A percentile compares a stretch with the other conserved stretches of the same genome.
Conservation (phyloP, 2,329 filamentous ascomycete species). For the Cercospora berteroae region DNA sequence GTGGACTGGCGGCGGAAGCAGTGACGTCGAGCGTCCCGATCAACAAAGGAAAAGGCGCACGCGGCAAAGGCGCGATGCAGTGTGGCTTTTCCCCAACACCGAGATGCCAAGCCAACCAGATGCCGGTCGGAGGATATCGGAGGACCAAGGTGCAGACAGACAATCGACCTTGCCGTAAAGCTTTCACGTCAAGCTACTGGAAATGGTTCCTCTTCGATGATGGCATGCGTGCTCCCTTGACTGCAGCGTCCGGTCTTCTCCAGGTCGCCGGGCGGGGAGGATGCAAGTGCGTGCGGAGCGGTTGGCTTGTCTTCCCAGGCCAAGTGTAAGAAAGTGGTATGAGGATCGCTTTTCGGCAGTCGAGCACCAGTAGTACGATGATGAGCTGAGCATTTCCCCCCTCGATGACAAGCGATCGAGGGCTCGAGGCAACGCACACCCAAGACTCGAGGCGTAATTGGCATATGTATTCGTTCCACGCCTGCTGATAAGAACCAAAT, state of each 20-base stretch:
- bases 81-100: not conserved
- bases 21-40: conserved; percentile 4
- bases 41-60: not conserved
- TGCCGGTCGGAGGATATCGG: conserved; percentile 7
- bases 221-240: not conserved
- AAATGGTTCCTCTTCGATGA: not conserved
- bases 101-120: conserved; percentile 1
- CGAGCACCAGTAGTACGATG: not conserved
- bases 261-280: not conserved
- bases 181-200: conserved; percentile 1
- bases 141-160: not conserved
- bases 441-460: conserved; percentile 10
- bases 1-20: not conserved
- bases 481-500: conserved; percentile 6
- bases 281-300: not conserved
- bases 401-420: conserved; percentile 4
- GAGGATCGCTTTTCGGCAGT: not conserved
- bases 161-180: conserved; percentile 4
- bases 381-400: not conserved
- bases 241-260: not conserved
- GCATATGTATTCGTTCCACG: conserved; percentile 5
- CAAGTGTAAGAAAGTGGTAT: conserved; percentile 6
- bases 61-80: conserved; percentile 8
- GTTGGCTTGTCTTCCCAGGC: not conserved
- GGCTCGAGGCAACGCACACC: not conserved